Conservation (phyloP, 2,329 filamentous ascomycete species). For the Fusarium piperis region DNA sequence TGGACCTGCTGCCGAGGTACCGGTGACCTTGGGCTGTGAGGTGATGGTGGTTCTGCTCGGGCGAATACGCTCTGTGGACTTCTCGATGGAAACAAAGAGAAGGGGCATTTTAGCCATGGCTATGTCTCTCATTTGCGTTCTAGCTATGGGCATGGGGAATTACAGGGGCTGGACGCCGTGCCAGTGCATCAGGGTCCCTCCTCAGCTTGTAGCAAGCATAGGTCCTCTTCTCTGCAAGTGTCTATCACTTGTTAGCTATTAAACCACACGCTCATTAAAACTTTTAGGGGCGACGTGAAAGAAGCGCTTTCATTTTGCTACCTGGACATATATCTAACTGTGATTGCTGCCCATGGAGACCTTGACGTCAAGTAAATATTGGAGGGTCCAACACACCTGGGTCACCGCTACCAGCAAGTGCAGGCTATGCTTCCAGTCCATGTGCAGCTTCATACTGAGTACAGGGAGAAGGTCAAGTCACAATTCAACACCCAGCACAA, state of each 20-base stretch:
- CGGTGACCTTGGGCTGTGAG: not conserved
- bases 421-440: too few relatives aligned
- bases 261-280: not conserved
- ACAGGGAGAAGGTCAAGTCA: not conserved
- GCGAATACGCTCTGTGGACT: not conserved
- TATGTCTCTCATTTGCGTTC: not conserved
- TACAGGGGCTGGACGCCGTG: not conserved
- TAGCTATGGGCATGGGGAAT: not conserved
- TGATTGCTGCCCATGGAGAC: not conserved
- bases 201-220: not conserved
- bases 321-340: not conserved
- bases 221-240: not conserved
- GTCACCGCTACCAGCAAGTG: not conserved
- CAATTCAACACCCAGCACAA: not conserved
- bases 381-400: not conserved
- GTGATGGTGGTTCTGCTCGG: not conserved
- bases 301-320: not conserved
- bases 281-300: not conserved
- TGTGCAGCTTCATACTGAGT: too few relatives aligned
- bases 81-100: not conserved
- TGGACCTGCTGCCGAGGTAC: constrained; percentile 7
- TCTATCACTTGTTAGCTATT: not conserved
- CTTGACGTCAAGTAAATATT: not conserved
- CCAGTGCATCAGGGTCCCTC: not conserved
- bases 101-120: not conserved